These are phyloP conservation scores for Microascus cirrosus DNA, from an alignment of 2,329 filamentous ascomycete species.

Conservation along the genomic window DNA sequence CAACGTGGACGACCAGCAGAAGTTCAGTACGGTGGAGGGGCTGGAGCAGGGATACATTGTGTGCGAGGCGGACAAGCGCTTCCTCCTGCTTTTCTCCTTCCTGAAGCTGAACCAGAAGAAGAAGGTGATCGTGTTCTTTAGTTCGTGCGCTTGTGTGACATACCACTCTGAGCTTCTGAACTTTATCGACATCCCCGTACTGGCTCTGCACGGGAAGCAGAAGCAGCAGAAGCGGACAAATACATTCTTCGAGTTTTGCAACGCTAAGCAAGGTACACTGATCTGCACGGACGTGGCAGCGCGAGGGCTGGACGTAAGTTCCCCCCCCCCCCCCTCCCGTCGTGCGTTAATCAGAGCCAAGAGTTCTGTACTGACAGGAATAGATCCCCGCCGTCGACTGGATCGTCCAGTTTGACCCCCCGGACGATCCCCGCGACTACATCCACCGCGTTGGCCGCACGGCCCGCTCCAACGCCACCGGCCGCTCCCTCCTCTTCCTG, in stretches of 20 bases:
- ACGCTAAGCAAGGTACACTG: slow-evolving; percentile 68
- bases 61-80: slow-evolving; percentile 87
- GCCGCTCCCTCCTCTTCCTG: slow-evolving; percentile 84
- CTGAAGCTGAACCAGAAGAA: slow-evolving; percentile 80
- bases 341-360: neutral
- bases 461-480: slow-evolving; percentile 71
- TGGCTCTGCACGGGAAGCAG: slow-evolving; percentile 86
- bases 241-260: slow-evolving; percentile 90
- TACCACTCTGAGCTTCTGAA: slow-evolving; percentile 94
- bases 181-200: slow-evolving; percentile 87
- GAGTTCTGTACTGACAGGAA: neutral
- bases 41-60: slow-evolving; percentile 94
- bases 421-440: slow-evolving; percentile 82
- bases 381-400: slow-evolving; percentile 89
- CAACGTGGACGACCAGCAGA: slow-evolving; percentile 85
- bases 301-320: slow-evolving; percentile 70
- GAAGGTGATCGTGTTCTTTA: slow-evolving; percentile 97
- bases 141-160: slow-evolving; percentile 84
- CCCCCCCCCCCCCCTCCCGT: neutral
- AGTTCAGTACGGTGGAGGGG: slow-evolving; percentile 85
- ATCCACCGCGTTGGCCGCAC: slow-evolving; percentile 95
- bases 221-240: slow-evolving; percentile 99
- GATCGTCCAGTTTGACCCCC: slow-evolving; percentile 92
- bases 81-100: slow-evolving; percentile 89
- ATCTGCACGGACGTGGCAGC: slow-evolving; percentile 97